Conservation (phyloP, 2,329 filamentous ascomycete species). For the Fusarium buharicum region DNA sequence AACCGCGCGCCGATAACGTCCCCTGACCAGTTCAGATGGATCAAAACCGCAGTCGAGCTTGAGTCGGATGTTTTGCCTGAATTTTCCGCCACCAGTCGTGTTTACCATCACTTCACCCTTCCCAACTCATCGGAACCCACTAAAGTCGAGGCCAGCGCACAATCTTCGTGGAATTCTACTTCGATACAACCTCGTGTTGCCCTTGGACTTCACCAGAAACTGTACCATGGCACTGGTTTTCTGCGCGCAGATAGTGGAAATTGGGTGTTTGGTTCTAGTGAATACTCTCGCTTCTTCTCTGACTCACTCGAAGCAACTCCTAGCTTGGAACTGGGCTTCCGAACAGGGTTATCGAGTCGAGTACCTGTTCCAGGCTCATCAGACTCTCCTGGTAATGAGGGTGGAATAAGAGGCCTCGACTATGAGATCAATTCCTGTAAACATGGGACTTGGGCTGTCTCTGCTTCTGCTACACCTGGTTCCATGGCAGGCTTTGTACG, state of each 20-base stretch:
- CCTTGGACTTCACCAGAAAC: slow-evolving; percentile 49
- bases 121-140: slow-evolving; percentile 47
- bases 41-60: slow-evolving; percentile 41
- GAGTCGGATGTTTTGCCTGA: slow-evolving; percentile 53
- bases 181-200: slow-evolving; percentile 45
- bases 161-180: slow-evolving; percentile 35
- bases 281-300: slow-evolving; percentile 49
- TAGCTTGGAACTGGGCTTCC: slow-evolving; percentile 57
- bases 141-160: slow-evolving; percentile 52
- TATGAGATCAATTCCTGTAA: slow-evolving; percentile 42
- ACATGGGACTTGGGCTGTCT: slow-evolving; percentile 55
- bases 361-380: slow-evolving; percentile 20
- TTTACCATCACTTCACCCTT: slow-evolving; percentile 50
- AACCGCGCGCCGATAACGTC: slow-evolving; percentile 29
- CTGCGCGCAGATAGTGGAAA: slow-evolving; percentile 56
- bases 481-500: slow-evolving; percentile 51
- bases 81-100: slow-evolving; percentile 50
- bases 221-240: slow-evolving; percentile 52
- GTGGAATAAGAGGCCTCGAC: slow-evolving; percentile 54
- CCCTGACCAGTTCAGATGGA: slow-evolving; percentile 35
- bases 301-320: slow-evolving; percentile 49
- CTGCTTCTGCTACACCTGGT: slow-evolving; percentile 47
- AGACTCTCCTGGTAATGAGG: slow-evolving; percentile 39
- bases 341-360: slow-evolving; percentile 38
- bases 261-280: slow-evolving; percentile 47